Conservation (phyloP, 768 basidiomycete species). For the Suillus fuscotomentosus region DNA sequence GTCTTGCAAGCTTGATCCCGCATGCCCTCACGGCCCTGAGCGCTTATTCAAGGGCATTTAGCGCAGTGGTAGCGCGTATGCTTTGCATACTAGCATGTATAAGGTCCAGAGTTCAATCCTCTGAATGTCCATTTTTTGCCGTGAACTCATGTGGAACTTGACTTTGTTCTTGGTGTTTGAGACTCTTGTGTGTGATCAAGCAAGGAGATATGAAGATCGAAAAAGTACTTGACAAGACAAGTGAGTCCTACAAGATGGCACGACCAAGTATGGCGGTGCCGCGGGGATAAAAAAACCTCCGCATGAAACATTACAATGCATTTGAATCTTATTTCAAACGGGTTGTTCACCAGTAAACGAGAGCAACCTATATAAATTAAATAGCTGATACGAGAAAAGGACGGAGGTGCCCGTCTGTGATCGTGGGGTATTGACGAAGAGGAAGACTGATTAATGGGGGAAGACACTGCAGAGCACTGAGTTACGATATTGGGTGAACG, state of each 20-base stretch:
- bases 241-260: background rate
- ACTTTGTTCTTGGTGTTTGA: background rate
- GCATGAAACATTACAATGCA: background rate
- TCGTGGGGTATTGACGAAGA: background rate
- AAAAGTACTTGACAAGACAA: background rate
- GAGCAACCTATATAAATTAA: background rate
- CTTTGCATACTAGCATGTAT: conserved; percentile 39
- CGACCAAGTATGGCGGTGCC: background rate
- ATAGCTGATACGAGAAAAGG: background rate
- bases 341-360: background rate
- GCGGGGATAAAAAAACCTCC: background rate
- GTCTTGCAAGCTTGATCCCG: background rate
- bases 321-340: background rate
- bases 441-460: background rate
- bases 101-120: conserved; percentile 44
- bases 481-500: background rate
- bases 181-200: background rate
- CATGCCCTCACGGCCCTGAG: background rate
- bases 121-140: conserved; percentile 36
- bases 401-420: background rate
- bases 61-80: conserved; percentile 44
- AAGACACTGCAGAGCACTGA: background rate
- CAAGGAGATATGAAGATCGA: background rate
- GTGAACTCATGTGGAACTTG: background rate
- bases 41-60: conserved; percentile 18